Conservation (phyloP, 441 rosid genomes). For the Flueggea neowawraea region DNA sequence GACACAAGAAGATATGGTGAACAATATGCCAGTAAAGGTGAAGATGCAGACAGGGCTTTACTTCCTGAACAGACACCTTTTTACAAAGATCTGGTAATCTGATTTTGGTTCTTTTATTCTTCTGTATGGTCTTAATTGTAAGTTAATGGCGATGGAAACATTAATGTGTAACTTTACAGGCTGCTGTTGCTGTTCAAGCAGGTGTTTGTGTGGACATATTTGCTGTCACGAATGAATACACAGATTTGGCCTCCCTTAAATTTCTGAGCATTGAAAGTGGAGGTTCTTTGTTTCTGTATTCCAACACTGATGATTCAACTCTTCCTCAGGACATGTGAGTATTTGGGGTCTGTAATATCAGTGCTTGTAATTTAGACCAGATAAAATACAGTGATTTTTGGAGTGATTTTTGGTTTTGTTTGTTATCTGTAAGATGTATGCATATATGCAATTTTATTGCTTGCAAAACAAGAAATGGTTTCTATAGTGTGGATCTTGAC, state of each 20-base stretch:
- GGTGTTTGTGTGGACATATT: slow-evolving; percentile 96
- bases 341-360: not conserved
- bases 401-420: too few species aligned
- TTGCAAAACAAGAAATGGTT: too few species aligned
- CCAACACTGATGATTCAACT: slow-evolving; percentile 95
- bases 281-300: slow-evolving; percentile 78
- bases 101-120: slow-evolving; percentile 18
- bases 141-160: slow-evolving; percentile 24
- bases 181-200: slow-evolving; percentile 95
- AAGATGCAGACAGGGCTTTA: slow-evolving; percentile 97
- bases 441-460: too few species aligned
- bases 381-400: too few species aligned
- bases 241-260: slow-evolving; percentile 96
- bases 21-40: slow-evolving; percentile 98
- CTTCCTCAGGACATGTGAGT: slow-evolving; percentile 99
- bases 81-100: slow-evolving; percentile 84
- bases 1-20: slow-evolving; percentile 98
- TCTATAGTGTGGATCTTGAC: not conserved
- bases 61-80: slow-evolving; percentile 99
- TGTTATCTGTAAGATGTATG: too few species aligned
- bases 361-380: not conserved
- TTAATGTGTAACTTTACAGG: slow-evolving; percentile 64
- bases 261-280: slow-evolving; percentile 99
- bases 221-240: slow-evolving; percentile 96
- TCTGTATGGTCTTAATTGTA: slow-evolving; percentile 6